Percentiles rank a stretch among this genome's conserved stretches.
Evolutionary conservation across 2,329 filamentous ascomycete genomes (phyloP).

Genomic region (Claviceps digitariae): DNA sequence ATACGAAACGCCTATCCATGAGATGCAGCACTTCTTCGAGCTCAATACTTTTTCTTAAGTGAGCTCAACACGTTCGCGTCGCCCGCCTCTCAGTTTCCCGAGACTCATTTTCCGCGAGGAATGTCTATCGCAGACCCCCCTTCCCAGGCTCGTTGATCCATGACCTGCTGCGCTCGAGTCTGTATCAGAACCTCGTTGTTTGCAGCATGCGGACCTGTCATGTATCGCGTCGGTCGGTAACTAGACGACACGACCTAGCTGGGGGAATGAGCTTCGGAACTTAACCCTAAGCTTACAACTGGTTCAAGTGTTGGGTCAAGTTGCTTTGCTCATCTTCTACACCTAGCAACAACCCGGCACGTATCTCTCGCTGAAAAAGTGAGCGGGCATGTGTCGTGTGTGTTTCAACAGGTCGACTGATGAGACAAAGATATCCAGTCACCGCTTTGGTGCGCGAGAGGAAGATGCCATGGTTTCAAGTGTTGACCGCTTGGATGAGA

Average conservation of each 20-base stretch:
- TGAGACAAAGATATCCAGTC: conserved; percentile 41
- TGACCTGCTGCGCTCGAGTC: conserved; percentile 47
- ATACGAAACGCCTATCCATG: conserved; percentile 6
- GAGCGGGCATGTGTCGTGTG: conserved; percentile 21
- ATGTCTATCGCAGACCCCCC: conserved; percentile 40
- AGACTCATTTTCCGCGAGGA: conserved; percentile 56
- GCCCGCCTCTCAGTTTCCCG: conserved; percentile 73
- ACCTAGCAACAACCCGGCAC: conserved; percentile 18
- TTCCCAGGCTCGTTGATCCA: conserved; percentile 21
- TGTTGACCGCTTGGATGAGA: conserved; percentile 52
- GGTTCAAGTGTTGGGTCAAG: conserved; percentile 63
- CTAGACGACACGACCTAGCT: conserved; percentile 26
- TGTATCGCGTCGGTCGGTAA: conserved; percentile 23
- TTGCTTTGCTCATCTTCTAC: conserved; percentile 60
- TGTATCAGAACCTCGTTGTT: conserved; percentile 39
- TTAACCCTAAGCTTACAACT: conserved; percentile 85
- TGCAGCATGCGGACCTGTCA: conserved; percentile 33
- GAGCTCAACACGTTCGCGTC: conserved; percentile 38
- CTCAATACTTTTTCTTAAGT: not conserved
- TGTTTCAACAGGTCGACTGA: conserved; percentile 31
- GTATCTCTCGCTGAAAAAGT: conserved; percentile 38
- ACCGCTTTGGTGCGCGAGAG: conserved; percentile 38
- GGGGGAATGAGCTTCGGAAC: conserved; percentile 65
- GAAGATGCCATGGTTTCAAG: conserved; percentile 44
- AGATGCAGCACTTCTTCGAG: conserved; percentile 32